phyloP scores from a whole-genome alignment of 495 filamentous ascomycete genomes.

The Hyaloscypha bicolor region DNA sequence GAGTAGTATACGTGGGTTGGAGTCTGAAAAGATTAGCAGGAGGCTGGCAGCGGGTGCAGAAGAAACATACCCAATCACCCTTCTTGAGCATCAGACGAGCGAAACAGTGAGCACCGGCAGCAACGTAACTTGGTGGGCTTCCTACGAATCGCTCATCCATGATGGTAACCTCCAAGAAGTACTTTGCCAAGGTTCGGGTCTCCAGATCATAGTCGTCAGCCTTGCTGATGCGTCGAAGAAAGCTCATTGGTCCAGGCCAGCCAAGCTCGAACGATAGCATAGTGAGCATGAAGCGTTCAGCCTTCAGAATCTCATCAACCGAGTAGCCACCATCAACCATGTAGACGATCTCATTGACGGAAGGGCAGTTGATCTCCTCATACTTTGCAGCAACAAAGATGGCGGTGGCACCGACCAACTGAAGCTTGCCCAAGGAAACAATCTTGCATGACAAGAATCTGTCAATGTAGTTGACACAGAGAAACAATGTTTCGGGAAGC shows the following conservation, averaged over 20 bases:
- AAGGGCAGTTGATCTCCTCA: constrained; percentile 96
- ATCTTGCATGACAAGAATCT: constrained; percentile 94
- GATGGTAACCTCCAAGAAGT: constrained; percentile 93
- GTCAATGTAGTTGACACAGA: constrained; percentile 94
- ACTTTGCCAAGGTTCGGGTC: constrained; percentile 94
- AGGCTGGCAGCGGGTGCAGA: neutral
- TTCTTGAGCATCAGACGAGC: constrained; percentile 87
- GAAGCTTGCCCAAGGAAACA: constrained; percentile 91
- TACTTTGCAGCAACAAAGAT: constrained; percentile 97
- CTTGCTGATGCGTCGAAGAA: constrained; percentile 94
- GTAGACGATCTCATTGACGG: constrained; percentile 92
- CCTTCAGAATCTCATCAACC: constrained; percentile 91
- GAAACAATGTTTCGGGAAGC: constrained; percentile 91
- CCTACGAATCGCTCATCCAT: constrained; percentile 98
- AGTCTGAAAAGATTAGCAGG: constrained; percentile 54
- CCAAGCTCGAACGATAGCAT: constrained; percentile 95
- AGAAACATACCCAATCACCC: constrained; percentile 81
- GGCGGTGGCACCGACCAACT: constrained; percentile 94
- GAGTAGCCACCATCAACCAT: constrained; percentile 96
- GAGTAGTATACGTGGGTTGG: constrained; percentile 86
- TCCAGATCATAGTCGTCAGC: constrained; percentile 97
- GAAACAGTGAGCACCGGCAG: constrained; percentile 91
- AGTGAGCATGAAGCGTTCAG: constrained; percentile 95
- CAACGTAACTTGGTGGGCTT: constrained; percentile 83
- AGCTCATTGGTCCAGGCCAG: constrained; percentile 98